phyloP scores from a whole-genome alignment of 2,329 filamentous ascomycete genomes.

The Scedosporium dehoogii region DNA sequence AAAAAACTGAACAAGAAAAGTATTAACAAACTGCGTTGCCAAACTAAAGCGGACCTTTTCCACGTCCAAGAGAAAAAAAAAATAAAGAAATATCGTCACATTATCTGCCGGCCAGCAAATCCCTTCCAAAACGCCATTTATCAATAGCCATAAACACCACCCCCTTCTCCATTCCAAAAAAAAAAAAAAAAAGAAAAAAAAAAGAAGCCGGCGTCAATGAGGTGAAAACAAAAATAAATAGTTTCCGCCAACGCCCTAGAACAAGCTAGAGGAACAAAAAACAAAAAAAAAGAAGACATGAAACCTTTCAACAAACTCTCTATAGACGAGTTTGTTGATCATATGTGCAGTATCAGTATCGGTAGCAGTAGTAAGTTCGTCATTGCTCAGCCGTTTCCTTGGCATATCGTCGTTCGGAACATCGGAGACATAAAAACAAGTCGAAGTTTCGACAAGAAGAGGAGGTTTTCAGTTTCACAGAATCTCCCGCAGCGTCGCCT shows the following conservation, averaged over 20 bases:
- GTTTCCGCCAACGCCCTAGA: not conserved
- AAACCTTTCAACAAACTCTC: slow-evolving; percentile 2
- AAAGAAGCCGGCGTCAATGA: not conserved
- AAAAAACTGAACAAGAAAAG: not conserved
- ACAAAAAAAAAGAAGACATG: slow-evolving; percentile 1
- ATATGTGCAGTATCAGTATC: slow-evolving; percentile 3
- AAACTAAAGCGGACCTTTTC: not conserved
- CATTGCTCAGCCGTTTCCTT: too few species aligned
- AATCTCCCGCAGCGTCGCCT: slow-evolving; percentile 70
- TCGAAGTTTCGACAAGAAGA: not conserved
- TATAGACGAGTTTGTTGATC: not conserved
- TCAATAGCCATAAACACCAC: too few species aligned
- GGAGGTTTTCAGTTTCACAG: slow-evolving; percentile 33
- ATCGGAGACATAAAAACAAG: not conserved
- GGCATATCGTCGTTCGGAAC: not conserved
- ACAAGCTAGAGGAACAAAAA: not conserved
- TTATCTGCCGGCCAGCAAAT: too few species aligned
- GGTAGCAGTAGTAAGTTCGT: not conserved
- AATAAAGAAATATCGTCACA: slow-evolving; percentile 7
- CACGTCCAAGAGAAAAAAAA: slow-evolving; percentile 9
- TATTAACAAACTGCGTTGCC: not conserved
- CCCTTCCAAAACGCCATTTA: too few species aligned
- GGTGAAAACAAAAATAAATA: not conserved
- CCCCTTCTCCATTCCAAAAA: too few species aligned
- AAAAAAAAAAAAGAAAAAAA: too few species aligned